Conservation (phyloP, 73 alveolate genomes). For the Paramecium tetraurelia region DNA sequence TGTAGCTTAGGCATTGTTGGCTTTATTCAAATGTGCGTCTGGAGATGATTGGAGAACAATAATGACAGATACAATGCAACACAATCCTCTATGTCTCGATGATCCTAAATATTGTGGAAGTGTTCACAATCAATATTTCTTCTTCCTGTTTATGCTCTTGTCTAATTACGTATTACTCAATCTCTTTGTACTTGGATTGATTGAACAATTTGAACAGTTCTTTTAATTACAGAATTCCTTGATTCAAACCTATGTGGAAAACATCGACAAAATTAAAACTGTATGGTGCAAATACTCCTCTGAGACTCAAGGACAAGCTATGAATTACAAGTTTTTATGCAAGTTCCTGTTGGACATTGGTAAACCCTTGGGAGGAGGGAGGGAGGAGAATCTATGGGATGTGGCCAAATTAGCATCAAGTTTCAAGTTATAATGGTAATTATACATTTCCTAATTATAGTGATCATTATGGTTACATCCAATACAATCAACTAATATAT, state of each 20-base stretch:
- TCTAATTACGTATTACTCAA: slow-evolving; percentile 25
- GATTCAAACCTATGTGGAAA: background rate
- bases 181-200: slow-evolving; percentile 37
- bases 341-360: slow-evolving; percentile 11
- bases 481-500: background rate
- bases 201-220: slow-evolving; percentile 38
- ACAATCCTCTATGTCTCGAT: background rate
- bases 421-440: background rate
- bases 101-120: slow-evolving; percentile 42
- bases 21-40: slow-evolving; percentile 10
- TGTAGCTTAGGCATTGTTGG: background rate
- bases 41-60: slow-evolving; percentile 16
- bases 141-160: background rate
- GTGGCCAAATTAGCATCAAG: slow-evolving; percentile 7
- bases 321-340: background rate
- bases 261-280: background rate
- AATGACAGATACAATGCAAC: slow-evolving; percentile 25
- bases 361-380: background rate
- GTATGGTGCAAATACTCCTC: slow-evolving; percentile 35
- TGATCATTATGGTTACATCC: slow-evolving; percentile 31
- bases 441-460: background rate
- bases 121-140: background rate
- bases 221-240: background rate
- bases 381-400: slow-evolving; percentile 32
- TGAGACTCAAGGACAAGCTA: slow-evolving; percentile 3